Base-by-base conservation (phyloP, 176 grass and related monocot genomes). In the Carex scoparia region DNA sequence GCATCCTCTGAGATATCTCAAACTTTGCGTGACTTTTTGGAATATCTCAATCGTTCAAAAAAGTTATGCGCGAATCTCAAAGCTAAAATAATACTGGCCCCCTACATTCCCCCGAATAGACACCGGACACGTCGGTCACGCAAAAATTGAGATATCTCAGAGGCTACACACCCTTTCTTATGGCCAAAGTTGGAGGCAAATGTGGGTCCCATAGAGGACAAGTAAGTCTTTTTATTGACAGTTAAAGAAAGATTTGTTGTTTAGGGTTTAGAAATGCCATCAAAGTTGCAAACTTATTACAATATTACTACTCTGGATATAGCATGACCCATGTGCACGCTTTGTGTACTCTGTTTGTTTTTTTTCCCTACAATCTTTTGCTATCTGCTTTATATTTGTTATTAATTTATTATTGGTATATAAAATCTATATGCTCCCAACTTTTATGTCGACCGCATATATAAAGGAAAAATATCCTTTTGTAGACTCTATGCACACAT, bases 241-340 rank as follows among this genome's bases (percentile, higher is more conserved):
- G 74, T 78, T 78, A 78, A 49, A 78, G 49, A 71, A 46, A 46
- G 49, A 57, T 78, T 78, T 78, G 74, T 78, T 78, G 74, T 56
- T 78, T 78, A 27, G 51, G 28, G 51, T 78, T 57, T 28, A 12
- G 13, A 57, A 78, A 57, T 78, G 51, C 74, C 74, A 78, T 78
- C 74, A 78, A 12, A 57, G 49, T 78, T 78, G 49, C 28, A 7
- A 57, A 32, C 27, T 78, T 78, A 55, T 78, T 55, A 76, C 19
- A 15, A 71, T 18, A 10, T 51, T 51, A 51, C 48, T 10, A 31
- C 61, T 2, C 15, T 70, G 35, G 35, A 71, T n/a, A 71, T 56
- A 27, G 48, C 48, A 77, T 55, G 72, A 77, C 48, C 72, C 74
- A 78, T 57, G 74, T 78, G 27, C 48, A 30, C 1, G 27, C 74